Percentiles rank a stretch among this genome's conserved stretches.
Evolutionary conservation across 192 early-diverging fungal species (phyloP).

Genomic region (Dissophora globulifera): DNA sequence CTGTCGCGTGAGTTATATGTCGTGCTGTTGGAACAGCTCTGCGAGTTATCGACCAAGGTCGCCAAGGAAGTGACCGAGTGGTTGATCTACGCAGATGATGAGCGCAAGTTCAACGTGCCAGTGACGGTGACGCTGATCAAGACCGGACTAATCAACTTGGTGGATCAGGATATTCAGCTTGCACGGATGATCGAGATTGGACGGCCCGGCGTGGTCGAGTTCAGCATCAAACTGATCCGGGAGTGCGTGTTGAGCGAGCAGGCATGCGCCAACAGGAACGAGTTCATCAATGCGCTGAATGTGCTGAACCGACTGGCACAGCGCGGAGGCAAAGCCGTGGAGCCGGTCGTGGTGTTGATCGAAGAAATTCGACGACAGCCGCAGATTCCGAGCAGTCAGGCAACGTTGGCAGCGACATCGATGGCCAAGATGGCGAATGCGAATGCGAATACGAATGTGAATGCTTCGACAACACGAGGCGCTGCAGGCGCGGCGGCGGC

Average conservation of each 20-base stretch:
- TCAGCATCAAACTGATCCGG: constrained; percentile 79
- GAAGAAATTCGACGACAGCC: constrained; percentile 65
- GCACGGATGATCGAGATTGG: constrained; percentile 84
- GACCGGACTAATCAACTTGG: constrained; percentile 76
- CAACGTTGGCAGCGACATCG: no score
- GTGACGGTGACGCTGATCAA: constrained; percentile 86
- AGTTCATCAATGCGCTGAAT: constrained; percentile 79
- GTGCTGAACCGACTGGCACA: constrained; percentile 72
- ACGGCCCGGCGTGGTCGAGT: constrained; percentile 76
- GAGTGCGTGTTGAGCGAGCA: constrained; percentile 71
- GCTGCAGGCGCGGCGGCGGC: no score
- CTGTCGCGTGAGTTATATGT: constrained; percentile 87
- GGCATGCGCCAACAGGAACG: constrained; percentile 60
- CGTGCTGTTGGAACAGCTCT: constrained; percentile 82
- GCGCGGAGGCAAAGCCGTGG: constrained; percentile 67
- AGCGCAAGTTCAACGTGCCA: constrained; percentile 91
- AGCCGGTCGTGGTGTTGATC: constrained; percentile 55
- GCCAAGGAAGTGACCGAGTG: constrained; percentile 89
- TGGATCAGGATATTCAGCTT: constrained; percentile 91
- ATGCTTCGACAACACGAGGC: no score
- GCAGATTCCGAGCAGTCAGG: constrained; percentile 45
- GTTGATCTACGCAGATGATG: constrained; percentile 96
- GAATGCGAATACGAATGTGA: no score
- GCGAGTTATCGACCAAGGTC: constrained; percentile 83
- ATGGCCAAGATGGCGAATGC: no score